Conservation (phyloP, 2,329 filamentous ascomycete species). For the Botrytis fabae region DNA sequence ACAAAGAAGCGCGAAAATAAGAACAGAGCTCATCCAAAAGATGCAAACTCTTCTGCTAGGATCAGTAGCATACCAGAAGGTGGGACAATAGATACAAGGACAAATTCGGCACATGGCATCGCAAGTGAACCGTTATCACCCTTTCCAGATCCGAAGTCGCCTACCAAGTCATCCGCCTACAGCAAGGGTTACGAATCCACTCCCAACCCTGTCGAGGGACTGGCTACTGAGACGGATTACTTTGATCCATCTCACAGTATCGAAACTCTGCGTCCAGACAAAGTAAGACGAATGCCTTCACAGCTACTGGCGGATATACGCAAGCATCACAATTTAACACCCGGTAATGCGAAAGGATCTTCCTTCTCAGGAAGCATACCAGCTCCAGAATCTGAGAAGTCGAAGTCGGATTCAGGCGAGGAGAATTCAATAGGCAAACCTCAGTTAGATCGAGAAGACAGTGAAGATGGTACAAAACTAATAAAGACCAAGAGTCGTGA, state of each 20-base stretch:
- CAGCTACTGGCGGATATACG: constrained; percentile 40
- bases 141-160: constrained; percentile 18
- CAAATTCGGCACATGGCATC: background rate
- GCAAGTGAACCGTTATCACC: constrained; percentile 24
- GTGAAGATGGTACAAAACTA: constrained; percentile 46
- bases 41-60: constrained; percentile 25
- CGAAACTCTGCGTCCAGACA: constrained; percentile 30
- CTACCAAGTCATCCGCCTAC: background rate
- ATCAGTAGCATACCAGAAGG: constrained; percentile 16
- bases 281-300: constrained; percentile 34
- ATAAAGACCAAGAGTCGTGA: constrained; percentile 32
- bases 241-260: constrained; percentile 30
- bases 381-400: constrained; percentile 36
- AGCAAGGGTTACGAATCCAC: background rate
- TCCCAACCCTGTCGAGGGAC: constrained; percentile 30
- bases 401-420: constrained; percentile 24
- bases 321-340: constrained; percentile 39
- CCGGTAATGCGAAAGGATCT: constrained; percentile 36
- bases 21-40: constrained; percentile 38
- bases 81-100: constrained; percentile 4
- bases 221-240: constrained; percentile 35
- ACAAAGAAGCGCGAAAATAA: constrained; percentile 52
- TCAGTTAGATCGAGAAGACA: constrained; percentile 15
- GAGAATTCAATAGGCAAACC: constrained; percentile 13
- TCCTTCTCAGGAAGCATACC: constrained; percentile 41